Evolutionary conservation across 257 asterid species (phyloP).

Genomic region (Scutellaria baicalensis): DNA sequence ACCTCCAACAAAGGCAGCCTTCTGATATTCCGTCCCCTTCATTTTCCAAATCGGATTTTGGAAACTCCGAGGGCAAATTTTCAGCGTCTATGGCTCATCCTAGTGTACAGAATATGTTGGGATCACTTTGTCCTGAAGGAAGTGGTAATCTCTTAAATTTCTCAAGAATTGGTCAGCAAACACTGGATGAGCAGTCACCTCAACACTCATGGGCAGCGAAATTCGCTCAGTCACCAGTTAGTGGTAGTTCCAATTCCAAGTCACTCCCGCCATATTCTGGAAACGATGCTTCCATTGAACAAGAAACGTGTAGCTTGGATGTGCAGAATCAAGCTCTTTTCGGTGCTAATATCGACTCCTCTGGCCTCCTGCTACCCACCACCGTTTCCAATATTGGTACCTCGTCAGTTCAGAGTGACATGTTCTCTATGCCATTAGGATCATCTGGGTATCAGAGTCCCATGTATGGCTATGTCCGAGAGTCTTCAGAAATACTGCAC

Average conservation of each 20-base stretch:
- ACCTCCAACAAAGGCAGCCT: conserved; percentile 63
- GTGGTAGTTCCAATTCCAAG: conserved; percentile 36
- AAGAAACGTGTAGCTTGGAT: conserved; percentile 47
- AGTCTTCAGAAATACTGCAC: conserved; percentile 68
- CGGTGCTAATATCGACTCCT: conserved; percentile 56
- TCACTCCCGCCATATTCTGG: conserved; percentile 46
- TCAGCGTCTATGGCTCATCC: conserved; percentile 41
- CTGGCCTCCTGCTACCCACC: conserved; percentile 67
- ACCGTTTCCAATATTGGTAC: conserved; percentile 46
- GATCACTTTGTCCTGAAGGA: conserved; percentile 63
- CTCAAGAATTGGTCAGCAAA: conserved; percentile 50
- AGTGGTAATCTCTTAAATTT: conserved; percentile 50
- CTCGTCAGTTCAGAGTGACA: conserved; percentile 53
- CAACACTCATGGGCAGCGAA: conserved; percentile 67
- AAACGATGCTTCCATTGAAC: conserved; percentile 56
- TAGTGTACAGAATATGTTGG: conserved; percentile 63
- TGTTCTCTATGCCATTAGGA: conserved; percentile 57
- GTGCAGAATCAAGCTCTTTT: conserved; percentile 57
- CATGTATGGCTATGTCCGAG: conserved; percentile 56
- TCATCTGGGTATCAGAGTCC: conserved; percentile 61
- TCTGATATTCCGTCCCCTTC: conserved; percentile 64
- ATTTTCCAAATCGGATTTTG: conserved; percentile 47
- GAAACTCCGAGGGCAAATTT: conserved; percentile 45
- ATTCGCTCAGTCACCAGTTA: conserved; percentile 38
- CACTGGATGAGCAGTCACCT: conserved; percentile 49